Percentiles rank a stretch among this genome's conserved stretches.
Evolutionary conservation across 306 rosid species (phyloP).

Genomic region (Myrica gale): DNA sequence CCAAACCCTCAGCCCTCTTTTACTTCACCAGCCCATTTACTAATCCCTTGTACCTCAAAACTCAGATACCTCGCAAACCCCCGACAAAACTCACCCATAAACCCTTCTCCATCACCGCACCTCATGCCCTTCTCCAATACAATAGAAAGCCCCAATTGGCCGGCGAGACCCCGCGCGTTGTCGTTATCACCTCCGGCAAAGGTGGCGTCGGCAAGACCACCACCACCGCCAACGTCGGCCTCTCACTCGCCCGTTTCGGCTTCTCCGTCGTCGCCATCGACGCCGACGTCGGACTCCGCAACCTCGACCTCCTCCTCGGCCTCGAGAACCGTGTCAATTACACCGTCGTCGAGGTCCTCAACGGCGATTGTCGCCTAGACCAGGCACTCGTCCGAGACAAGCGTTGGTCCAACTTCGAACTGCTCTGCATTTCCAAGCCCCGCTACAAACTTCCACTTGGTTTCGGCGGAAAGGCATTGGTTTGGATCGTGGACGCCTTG

Average conservation of each 20-base stretch:
- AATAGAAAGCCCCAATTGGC: conserved; percentile 86
- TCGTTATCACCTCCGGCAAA: conserved; percentile 89
- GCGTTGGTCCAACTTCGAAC: conserved; percentile 92
- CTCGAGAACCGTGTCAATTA: conserved; percentile 96
- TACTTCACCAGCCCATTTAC: conserved; percentile 13
- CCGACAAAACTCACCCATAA: conserved; percentile 17
- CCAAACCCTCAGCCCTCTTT: conserved; percentile 32
- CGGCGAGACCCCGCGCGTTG: conserved; percentile 88
- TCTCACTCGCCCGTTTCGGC: conserved; percentile 88
- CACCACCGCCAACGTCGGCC: conserved; percentile 90
- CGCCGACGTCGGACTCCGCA: conserved; percentile 93
- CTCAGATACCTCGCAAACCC: conserved; percentile 28
- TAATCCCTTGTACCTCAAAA: conserved; percentile 32
- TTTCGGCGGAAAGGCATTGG: conserved; percentile 86
- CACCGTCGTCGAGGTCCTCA: conserved; percentile 88
- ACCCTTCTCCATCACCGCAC: conserved; percentile 18
- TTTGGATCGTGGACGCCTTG: conserved; percentile 87
- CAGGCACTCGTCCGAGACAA: conserved; percentile 90
- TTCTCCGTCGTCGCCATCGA: conserved; percentile 97
- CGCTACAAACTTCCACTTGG: conserved; percentile 87
- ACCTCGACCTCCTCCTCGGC: conserved; percentile 94
- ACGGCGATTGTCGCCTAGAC: conserved; percentile 94
- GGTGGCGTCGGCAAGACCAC: conserved; percentile 97
- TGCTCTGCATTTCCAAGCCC: conserved; percentile 93
- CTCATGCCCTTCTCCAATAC: conserved; percentile 71